Evolutionary conservation across 345 rosid genomes (phyloP).

Genomic region (Eucalyptus caleyi): DNA sequence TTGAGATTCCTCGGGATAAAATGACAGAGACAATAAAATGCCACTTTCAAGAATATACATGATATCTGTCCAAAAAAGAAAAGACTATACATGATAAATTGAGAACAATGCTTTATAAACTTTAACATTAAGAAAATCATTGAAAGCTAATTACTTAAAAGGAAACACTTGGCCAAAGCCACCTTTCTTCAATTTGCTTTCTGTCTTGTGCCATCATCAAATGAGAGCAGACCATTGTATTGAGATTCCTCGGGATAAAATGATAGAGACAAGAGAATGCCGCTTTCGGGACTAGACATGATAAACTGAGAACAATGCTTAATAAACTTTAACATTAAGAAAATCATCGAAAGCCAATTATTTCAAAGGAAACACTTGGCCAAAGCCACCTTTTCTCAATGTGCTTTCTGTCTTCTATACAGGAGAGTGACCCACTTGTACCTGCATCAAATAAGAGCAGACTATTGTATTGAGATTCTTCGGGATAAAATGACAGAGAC

Average conservation of each 20-base stretch:
- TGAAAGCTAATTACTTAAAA: background rate
- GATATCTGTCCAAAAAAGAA: no score
- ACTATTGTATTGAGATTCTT: background rate
- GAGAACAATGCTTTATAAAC: background rate
- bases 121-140: background rate
- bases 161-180: slow-evolving; percentile 89
- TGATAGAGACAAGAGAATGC: background rate
- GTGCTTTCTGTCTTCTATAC: slow-evolving; percentile 66
- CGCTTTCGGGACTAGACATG: background rate
- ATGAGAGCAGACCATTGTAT: no score
- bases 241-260: no score
- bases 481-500: background rate
- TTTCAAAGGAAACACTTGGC: slow-evolving; percentile 19
- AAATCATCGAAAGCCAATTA: background rate
- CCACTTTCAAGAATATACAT: background rate
- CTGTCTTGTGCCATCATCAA: slow-evolving; percentile 1
- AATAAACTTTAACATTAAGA: background rate
- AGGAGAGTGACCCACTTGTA: slow-evolving; percentile 89
- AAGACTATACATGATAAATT: background rate
- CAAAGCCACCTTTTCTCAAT: slow-evolving; percentile 95
- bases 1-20: background rate
- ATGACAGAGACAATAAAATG: background rate
- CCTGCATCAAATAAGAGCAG: slow-evolving; percentile 18
- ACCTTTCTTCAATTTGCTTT: slow-evolving; percentile 89
- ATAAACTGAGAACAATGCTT: background rate